Evolutionary conservation across 1,284 basidiomycete genomes (phyloP).

Genomic region (Irpex sp.): DNA sequence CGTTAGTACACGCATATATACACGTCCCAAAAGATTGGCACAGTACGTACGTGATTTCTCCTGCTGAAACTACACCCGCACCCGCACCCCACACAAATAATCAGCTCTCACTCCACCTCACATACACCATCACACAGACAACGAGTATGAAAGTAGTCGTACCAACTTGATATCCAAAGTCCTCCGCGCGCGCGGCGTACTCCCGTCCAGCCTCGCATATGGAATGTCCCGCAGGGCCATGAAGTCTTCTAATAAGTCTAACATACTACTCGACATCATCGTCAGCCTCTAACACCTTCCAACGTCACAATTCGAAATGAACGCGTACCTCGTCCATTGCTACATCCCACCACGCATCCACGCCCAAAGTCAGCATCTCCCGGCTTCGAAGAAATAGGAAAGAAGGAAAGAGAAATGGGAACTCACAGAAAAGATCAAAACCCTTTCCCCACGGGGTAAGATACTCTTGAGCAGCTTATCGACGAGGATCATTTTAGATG

Average conservation of each 20-base stretch:
- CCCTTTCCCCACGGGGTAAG: constrained; percentile 77
- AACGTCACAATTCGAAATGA: no score
- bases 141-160: constrained; percentile 12
- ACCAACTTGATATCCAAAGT: constrained; percentile 55
- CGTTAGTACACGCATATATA: no score
- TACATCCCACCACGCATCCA: constrained; percentile 26
- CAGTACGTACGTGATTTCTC: constrained; percentile 48
- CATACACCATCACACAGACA: no score
- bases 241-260: constrained; percentile 84
- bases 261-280: constrained; percentile 47
- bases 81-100: no score
- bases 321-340: constrained; percentile 52
- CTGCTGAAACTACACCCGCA: constrained; percentile 52
- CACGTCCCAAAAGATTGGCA: no score
- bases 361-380: no score
- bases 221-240: constrained; percentile 70
- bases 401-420: not conserved
- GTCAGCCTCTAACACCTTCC: constrained; percentile 11
- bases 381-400: no score
- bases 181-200: constrained; percentile 46
- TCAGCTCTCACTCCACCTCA: no score
- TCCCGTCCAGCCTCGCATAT: constrained; percentile 78
- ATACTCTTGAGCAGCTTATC: constrained; percentile 77
- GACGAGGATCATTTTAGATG: constrained; percentile 73
- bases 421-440: constrained; percentile 81